phyloP scores from a whole-genome alignment of 345 rosid species.

The Turnera subulata region DNA sequence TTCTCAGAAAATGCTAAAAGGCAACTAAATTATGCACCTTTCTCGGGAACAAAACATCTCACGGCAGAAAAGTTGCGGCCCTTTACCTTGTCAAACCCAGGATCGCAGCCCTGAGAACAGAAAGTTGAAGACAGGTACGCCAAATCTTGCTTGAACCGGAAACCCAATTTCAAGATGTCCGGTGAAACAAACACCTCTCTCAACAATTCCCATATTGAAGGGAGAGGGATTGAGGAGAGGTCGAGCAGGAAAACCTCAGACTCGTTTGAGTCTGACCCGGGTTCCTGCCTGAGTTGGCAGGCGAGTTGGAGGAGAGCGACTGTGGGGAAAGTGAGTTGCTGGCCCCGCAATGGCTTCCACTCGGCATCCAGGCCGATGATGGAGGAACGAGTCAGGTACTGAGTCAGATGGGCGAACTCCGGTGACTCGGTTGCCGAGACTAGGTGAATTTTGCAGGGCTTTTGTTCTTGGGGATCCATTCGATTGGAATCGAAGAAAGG shows the following conservation, averaged over 20 bases:
- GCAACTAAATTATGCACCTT: too few relatives aligned
- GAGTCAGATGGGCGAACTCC: conserved; percentile 64
- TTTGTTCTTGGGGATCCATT: conserved; percentile 26
- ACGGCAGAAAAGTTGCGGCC: too few relatives aligned
- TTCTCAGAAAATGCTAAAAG: too few relatives aligned
- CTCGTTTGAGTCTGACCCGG: conserved; percentile 29
- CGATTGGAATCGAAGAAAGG: too few relatives aligned
- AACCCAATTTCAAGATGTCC: conserved; percentile 74
- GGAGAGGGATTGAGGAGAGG: conserved; percentile 45
- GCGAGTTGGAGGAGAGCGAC: conserved; percentile 83
- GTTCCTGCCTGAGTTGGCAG: conserved; percentile 37
- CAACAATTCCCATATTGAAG: conserved; percentile 58
- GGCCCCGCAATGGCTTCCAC: conserved; percentile 64
- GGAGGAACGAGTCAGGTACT: conserved; percentile 49
- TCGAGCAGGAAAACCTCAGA: conserved; percentile 68
- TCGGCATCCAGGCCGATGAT: conserved; percentile 81
- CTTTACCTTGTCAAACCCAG: conserved; percentile 64
- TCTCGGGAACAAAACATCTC: too few relatives aligned
- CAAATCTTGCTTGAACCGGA: conserved; percentile 84
- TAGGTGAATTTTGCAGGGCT: conserved; percentile 32
- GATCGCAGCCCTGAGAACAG: conserved; percentile 52
- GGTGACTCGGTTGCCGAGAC: conserved; percentile 55
- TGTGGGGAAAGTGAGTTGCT: conserved; percentile 44
- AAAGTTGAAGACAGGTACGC: conserved; percentile 76
- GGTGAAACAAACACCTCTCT: conserved; percentile 60